phyloP scores from a whole-genome alignment of 2,329 filamentous ascomycete genomes.

The Penicillium sp. region DNA sequence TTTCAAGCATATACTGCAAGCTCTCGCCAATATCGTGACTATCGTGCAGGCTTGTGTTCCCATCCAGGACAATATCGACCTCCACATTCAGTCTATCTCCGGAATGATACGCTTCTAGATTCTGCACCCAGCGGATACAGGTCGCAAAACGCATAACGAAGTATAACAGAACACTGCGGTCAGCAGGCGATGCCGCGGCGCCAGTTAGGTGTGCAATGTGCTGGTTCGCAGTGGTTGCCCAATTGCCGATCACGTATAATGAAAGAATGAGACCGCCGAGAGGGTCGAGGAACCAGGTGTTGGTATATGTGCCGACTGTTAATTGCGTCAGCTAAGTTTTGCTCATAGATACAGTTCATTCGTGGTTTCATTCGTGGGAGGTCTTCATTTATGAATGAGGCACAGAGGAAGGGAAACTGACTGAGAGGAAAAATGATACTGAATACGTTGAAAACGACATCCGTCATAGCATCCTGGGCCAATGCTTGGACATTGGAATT shows the following conservation, averaged over 20 bases:
- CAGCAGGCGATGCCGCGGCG: constrained; percentile 55
- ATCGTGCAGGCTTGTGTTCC: constrained; percentile 50
- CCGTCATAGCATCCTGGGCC: constrained; percentile 64
- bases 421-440: constrained; percentile 79
- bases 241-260: constrained; percentile 58
- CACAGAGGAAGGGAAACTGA: constrained; percentile 18
- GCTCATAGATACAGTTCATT: neutral
- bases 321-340: neutral
- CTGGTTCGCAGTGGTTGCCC: constrained; percentile 58
- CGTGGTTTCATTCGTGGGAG: no score
- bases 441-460: constrained; percentile 87
- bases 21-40: constrained; percentile 60
- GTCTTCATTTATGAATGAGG: no score
- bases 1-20: constrained; percentile 60
- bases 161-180: constrained; percentile 80
- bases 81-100: constrained; percentile 61
- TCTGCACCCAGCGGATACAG: constrained; percentile 66
- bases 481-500: constrained; percentile 84
- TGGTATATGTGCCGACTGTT: constrained; percentile 33
- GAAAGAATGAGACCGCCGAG: constrained; percentile 59
- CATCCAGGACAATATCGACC: constrained; percentile 60
- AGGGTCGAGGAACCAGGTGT: constrained; percentile 57
- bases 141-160: constrained; percentile 91
- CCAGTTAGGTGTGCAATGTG: constrained; percentile 61
- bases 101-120: constrained; percentile 61